Conservation (phyloP, 1,284 basidiomycete genomes). For the Microbotryomycetes sp. region DNA sequence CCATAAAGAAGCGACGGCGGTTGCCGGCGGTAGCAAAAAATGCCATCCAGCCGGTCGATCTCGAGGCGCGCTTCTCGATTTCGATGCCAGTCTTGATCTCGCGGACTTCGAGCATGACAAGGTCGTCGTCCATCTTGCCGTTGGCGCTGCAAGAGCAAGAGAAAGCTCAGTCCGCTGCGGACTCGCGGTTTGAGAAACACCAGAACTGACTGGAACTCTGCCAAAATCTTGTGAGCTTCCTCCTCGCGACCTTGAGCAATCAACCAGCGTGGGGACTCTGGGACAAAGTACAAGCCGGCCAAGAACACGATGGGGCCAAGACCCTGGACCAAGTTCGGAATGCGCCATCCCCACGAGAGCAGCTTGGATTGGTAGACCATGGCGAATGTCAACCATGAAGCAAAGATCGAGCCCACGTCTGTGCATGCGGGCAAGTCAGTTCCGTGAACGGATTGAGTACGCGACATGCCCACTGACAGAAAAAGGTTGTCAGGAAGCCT, state of each 20-base stretch:
- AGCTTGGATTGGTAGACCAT: conserved; percentile 31
- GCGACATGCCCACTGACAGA: not conserved
- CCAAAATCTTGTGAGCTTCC: conserved; percentile 36
- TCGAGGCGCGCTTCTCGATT: conserved; percentile 47
- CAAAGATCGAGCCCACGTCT: conserved; percentile 50
- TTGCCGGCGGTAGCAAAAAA: conserved; percentile 57
- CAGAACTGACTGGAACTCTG: conserved; percentile 29
- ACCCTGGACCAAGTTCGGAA: conserved; percentile 61
- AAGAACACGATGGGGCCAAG: conserved; percentile 45
- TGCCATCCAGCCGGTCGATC: conserved; percentile 48
- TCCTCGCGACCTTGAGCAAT: conserved; percentile 34
- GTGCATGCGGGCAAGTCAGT: conserved; percentile 35
- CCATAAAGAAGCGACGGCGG: conserved; percentile 56
- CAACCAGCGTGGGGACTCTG: conserved; percentile 36
- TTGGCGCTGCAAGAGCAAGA: conserved; percentile 11
- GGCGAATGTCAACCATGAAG: conserved; percentile 62
- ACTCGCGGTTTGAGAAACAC: too few relatives aligned
- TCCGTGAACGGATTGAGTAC: not conserved
- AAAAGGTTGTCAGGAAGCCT: not conserved
- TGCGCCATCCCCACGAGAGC: conserved; percentile 60
- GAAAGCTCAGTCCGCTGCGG: too few relatives aligned
- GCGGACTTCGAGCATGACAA: conserved; percentile 63
- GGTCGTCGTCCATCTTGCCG: conserved; percentile 48
- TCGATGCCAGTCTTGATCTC: conserved; percentile 65
- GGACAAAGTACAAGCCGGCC: conserved; percentile 42